Evolutionary conservation across 2,329 filamentous ascomycete species (phyloP).

Genomic region (Curvularia hawaiiensis): DNA sequence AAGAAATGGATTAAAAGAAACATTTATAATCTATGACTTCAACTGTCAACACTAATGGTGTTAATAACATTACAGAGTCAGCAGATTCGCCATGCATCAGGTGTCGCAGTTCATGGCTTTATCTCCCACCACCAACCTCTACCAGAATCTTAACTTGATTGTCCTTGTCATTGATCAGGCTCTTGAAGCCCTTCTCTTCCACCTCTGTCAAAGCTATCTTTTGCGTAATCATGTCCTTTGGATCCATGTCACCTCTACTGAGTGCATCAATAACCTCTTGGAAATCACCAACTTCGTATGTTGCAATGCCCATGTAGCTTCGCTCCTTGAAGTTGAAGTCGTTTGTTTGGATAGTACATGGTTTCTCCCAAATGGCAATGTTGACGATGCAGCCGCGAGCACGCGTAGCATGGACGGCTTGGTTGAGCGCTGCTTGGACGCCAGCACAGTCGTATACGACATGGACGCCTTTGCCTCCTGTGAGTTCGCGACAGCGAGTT

Average conservation of each 20-base stretch:
- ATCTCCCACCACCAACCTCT: conserved; percentile 38
- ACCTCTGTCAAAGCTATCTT: conserved; percentile 54
- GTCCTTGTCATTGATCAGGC: conserved; percentile 56
- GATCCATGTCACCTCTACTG: conserved; percentile 51
- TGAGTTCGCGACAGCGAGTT: conserved; percentile 50
- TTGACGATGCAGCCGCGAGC: conserved; percentile 60
- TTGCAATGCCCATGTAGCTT: conserved; percentile 59
- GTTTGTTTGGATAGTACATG: conserved; percentile 56
- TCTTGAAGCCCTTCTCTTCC: conserved; percentile 54
- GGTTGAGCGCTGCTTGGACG: conserved; percentile 57
- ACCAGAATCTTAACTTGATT: conserved; percentile 58
- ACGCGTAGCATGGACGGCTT: conserved; percentile 55
- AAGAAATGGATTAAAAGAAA: background rate
- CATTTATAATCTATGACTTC: background rate
- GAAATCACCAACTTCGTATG: conserved; percentile 59
- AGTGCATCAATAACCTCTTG: conserved; percentile 53
- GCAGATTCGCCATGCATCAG: background rate
- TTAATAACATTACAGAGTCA: background rate
- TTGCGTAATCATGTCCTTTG: conserved; percentile 57
- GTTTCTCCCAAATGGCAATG: conserved; percentile 62
- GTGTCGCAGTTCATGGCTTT: background rate
- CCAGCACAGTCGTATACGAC: conserved; percentile 60
- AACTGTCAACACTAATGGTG: too few relatives aligned
- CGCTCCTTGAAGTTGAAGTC: conserved; percentile 59
- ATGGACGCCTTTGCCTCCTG: conserved; percentile 54